A percentile compares a stretch with the other conserved stretches of the same genome.
These are phyloP conservation scores for Macadamia tetraphylla DNA, from an alignment of 164 flowering plant species.

Conservation along the genomic window DNA sequence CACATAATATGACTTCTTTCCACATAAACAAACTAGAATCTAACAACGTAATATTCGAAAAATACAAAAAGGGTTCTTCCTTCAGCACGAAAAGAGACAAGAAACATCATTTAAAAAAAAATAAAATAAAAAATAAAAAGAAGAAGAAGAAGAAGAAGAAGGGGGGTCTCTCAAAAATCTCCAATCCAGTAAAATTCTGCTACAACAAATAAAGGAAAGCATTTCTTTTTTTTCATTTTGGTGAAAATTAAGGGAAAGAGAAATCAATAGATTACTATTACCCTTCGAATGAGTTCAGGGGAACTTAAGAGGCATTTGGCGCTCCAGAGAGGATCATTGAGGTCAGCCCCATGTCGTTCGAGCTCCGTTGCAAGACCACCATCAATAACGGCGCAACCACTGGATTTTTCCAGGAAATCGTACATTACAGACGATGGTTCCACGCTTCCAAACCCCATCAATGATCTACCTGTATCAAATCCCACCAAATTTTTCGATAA, in stretches of 20 bases:
- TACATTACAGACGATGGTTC: conserved; percentile 16
- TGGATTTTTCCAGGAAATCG: conserved; percentile 48
- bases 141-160: neutral
- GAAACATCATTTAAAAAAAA: too few relatives aligned
- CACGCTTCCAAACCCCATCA: conserved; percentile 18
- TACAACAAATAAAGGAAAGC: neutral
- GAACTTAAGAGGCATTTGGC: conserved; percentile 79
- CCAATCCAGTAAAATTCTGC: neutral
- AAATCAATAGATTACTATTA: conserved; percentile 7
- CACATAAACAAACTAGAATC: too few relatives aligned
- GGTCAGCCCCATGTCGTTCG: conserved; percentile 83
- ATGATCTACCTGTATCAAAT: neutral
- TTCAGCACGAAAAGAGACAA: too few relatives aligned
- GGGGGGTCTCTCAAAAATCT: neutral
- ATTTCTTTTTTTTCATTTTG: too few relatives aligned
- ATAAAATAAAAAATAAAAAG: neutral
- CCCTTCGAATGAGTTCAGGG: conserved; percentile 73
- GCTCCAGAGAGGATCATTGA: conserved; percentile 96
- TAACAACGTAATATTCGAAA: too few relatives aligned
- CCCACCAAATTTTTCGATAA: too few relatives aligned
- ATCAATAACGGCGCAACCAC: conserved; percentile 77
- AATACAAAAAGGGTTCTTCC: too few relatives aligned
- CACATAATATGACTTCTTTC: too few relatives aligned
- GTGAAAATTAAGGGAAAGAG: too few relatives aligned
- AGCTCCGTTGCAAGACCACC: conserved; percentile 98